These are phyloP conservation scores for Penicillium psychrosexuale DNA, from an alignment of 2,329 filamentous ascomycete species.

Conservation along the genomic window DNA sequence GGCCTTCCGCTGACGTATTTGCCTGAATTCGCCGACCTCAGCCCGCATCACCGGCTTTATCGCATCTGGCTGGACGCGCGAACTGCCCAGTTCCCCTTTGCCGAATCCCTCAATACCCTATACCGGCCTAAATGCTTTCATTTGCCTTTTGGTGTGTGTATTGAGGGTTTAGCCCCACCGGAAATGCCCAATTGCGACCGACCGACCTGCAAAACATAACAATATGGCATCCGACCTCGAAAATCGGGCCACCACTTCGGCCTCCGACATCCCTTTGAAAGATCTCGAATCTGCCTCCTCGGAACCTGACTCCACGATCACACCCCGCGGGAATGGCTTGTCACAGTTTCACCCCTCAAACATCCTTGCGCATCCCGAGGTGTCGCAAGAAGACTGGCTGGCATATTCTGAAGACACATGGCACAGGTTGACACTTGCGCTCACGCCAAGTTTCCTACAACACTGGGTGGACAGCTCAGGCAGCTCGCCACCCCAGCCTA, in stretches of 20 bases:
- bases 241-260: constrained; percentile 21
- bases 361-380: constrained; percentile 19
- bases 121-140: not conserved
- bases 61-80: constrained; percentile 12
- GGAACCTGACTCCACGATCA: constrained; percentile 1
- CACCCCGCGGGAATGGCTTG: constrained; percentile 24
- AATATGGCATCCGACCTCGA: constrained; percentile 16
- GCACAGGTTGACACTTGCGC: constrained; percentile 27
- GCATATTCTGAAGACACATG: constrained; percentile 22
- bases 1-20: constrained; percentile 4
- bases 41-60: not conserved
- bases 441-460: constrained; percentile 39
- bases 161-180: not conserved
- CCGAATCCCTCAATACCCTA: not conserved
- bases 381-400: constrained; percentile 28
- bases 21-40: constrained; percentile 1
- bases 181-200: constrained; percentile 5
- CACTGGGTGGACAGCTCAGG: constrained; percentile 33
- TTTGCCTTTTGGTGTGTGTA: not conserved
- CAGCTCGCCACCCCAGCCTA: constrained; percentile 25
- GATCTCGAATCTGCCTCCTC: constrained; percentile 29
- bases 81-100: not conserved
- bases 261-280: constrained; percentile 27
- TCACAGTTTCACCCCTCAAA: constrained; percentile 26
- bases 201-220: constrained; percentile 1